Percentiles rank a stretch among this genome's conserved stretches.
These are phyloP conservation scores for Fusarium oxysporum DNA, from an alignment of 2,329 filamentous ascomycete species.

Conservation along the genomic window DNA sequence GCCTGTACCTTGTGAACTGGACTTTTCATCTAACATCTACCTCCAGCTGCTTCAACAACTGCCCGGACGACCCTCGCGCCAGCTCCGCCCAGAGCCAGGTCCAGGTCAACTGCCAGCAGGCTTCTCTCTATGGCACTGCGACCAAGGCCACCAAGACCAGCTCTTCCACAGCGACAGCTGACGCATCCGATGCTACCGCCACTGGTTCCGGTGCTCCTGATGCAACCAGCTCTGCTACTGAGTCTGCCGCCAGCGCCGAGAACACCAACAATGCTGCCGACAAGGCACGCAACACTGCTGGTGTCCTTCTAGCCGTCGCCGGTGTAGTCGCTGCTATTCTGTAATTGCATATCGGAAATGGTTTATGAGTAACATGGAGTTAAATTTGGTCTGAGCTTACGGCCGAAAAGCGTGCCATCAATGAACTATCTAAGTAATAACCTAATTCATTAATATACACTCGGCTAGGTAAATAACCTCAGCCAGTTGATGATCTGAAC, in stretches of 20 bases:
- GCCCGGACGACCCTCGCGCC: conserved; percentile 60
- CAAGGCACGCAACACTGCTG: conserved; percentile 49
- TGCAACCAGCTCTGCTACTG: conserved; percentile 31
- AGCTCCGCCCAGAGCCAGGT: conserved; percentile 52
- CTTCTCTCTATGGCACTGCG: conserved; percentile 56
- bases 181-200: conserved; percentile 29
- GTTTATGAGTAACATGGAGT: conserved; percentile 16
- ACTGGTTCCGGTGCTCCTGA: conserved; percentile 35
- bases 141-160: conserved; percentile 43
- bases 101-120: conserved; percentile 59
- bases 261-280: conserved; percentile 45
- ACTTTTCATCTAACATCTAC: conserved; percentile 5
- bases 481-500: neutral
- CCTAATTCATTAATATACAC: conserved; percentile 42
- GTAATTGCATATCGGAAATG: conserved; percentile 39
- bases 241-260: conserved; percentile 36
- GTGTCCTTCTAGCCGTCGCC: conserved; percentile 52
- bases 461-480: neutral
- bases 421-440: conserved; percentile 34
- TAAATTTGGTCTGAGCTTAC: conserved; percentile 8
- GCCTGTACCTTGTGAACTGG: neutral
- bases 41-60: conserved; percentile 66
- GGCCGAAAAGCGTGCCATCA: conserved; percentile 22
- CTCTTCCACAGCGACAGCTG: conserved; percentile 32
- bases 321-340: conserved; percentile 54